Conservation (phyloP, 129 eudicot genomes). For the Artemisia tridentata region DNA sequence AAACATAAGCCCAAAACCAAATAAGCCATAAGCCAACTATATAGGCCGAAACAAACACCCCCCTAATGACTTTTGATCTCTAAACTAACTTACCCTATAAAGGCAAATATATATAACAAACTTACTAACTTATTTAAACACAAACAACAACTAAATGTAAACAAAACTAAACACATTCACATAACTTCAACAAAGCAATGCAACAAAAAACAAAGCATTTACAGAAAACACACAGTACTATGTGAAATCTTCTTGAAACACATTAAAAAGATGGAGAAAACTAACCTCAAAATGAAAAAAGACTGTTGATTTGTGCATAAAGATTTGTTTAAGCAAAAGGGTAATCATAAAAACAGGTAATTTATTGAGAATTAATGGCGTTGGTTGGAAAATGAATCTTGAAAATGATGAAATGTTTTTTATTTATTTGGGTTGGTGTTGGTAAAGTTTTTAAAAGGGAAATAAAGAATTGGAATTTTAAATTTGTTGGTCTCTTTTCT, state of each 20-base stretch:
- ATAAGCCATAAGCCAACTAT: too few relatives aligned
- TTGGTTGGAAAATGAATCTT: conserved; percentile 2
- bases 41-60: not conserved
- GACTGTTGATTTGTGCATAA: conserved; percentile 22
- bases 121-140: not conserved
- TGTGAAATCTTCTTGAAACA: not conserved
- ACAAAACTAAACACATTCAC: not conserved
- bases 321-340: conserved; percentile 19
- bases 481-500: conserved; percentile 15
- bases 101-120: not conserved
- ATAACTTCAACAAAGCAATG: not conserved
- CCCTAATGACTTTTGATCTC: too few relatives aligned
- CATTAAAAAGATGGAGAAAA: not conserved
- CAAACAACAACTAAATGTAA: conserved; percentile 1
- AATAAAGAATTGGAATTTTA: conserved; percentile 1
- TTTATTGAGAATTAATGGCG: not conserved
- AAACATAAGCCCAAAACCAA: too few relatives aligned
- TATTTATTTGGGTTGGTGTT: conserved; percentile 6
- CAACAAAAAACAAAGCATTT: not conserved
- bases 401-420: conserved; percentile 15
- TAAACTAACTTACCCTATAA: conserved; percentile 5
- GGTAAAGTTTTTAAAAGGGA: conserved; percentile 20
- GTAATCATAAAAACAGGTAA: not conserved
- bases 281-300: not conserved
- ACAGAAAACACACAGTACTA: conserved; percentile 5